Evolutionary conservation across 1,284 basidiomycete genomes (phyloP).

Genomic region (Athelia psychrophila): DNA sequence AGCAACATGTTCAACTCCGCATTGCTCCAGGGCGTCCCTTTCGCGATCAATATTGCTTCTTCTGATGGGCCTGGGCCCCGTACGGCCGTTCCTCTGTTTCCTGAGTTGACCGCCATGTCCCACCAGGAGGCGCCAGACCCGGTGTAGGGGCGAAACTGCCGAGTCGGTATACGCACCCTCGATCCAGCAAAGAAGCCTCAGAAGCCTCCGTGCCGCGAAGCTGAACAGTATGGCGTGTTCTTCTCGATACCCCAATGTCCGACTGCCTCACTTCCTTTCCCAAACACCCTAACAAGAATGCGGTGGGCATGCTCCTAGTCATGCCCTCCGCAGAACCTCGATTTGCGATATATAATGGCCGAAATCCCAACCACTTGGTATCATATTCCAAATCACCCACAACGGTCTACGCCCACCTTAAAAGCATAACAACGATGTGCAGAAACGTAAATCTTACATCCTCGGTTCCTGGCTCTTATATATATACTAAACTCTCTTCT

Average conservation of each 20-base stretch:
- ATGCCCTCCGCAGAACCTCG: constrained; percentile 16
- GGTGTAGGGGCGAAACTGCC: background rate
- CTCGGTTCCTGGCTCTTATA: constrained; percentile 10
- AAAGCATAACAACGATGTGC: constrained; percentile 51
- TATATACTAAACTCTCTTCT: constrained; percentile 9
- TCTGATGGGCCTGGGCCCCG: background rate
- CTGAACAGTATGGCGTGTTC: constrained; percentile 15
- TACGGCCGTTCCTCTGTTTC: background rate
- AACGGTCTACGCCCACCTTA: constrained; percentile 10
- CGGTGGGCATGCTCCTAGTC: constrained; percentile 31
- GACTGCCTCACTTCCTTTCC: constrained; percentile 35
- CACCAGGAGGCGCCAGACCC: background rate
- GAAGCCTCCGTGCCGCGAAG: constrained; percentile 18
- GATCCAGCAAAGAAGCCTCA: background rate
- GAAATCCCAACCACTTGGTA: constrained; percentile 15
- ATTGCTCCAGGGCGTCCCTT: background rate
- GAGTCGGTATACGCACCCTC: background rate
- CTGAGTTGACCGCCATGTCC: background rate
- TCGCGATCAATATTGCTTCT: background rate
- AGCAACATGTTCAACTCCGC: background rate
- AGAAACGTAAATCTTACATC: constrained; percentile 57
- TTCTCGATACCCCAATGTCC: constrained; percentile 5
- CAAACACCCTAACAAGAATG: constrained; percentile 36
- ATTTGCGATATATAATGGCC: constrained; percentile 6
- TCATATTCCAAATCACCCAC: constrained; percentile 1